Percentiles rank a stretch among this genome's conserved stretches.
Conservation (phyloP, 768 basidiomycete genomes). For the Kwoniella dendrophila region DNA sequence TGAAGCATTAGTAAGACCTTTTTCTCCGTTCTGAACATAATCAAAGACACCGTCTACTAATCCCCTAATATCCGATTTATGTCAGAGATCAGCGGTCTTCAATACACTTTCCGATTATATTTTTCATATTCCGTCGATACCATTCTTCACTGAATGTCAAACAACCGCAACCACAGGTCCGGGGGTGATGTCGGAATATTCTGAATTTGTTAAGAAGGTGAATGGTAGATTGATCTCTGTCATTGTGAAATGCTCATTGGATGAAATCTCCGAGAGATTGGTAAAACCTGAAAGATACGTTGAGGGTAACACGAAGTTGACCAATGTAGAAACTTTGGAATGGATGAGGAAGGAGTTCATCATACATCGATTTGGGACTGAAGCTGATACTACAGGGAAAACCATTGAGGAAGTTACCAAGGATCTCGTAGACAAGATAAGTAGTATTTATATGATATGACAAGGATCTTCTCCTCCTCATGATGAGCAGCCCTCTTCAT, state of each 20-base stretch:
- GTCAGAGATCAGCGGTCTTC: background rate
- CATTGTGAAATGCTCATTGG: conserved; percentile 10
- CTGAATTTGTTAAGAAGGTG: background rate
- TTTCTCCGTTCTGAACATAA: background rate
- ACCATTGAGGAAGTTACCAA: too few species aligned
- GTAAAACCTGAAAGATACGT: background rate
- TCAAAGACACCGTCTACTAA: background rate
- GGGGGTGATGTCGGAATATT: conserved; percentile 22
- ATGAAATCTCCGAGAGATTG: conserved; percentile 5
- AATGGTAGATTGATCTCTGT: conserved; percentile 14
- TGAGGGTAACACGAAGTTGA: background rate
- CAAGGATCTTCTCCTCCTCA: too few species aligned
- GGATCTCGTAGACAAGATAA: too few species aligned
- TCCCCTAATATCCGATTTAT: too few species aligned
- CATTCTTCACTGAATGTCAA: conserved; percentile 30
- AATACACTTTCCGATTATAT: background rate
- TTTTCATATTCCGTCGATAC: background rate
- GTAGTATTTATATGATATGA: too few species aligned
- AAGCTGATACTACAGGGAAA: too few species aligned
- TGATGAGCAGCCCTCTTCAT: too few species aligned
- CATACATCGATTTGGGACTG: background rate
- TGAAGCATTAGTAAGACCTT: conserved; percentile 22
- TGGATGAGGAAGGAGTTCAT: background rate
- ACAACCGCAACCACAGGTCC: background rate
- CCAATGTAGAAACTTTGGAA: background rate